Evolutionary conservation across 1,139 yeast species (phyloP).

Genomic region (Pichia terricola): DNA sequence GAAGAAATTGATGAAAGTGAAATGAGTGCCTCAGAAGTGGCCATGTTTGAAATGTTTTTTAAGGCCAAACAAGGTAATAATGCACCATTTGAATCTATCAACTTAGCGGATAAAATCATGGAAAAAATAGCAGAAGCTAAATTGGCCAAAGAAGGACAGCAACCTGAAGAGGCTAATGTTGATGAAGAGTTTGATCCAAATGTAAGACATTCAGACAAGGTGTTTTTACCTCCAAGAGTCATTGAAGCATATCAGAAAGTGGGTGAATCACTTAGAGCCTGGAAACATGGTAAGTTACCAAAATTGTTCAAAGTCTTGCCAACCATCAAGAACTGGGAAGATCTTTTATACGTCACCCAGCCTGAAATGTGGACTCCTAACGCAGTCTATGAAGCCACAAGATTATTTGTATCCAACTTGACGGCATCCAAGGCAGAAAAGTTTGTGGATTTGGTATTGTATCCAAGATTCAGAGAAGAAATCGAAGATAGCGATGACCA

Average conservation of each 20-base stretch:
- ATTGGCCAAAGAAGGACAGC: constrained; percentile 11
- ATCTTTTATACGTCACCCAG: constrained; percentile 81
- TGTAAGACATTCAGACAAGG: constrained; percentile 37
- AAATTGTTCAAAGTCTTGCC: constrained; percentile 93
- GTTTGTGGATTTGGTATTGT: constrained; percentile 63
- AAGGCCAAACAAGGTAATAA: constrained; percentile 26
- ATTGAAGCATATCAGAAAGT: constrained; percentile 90
- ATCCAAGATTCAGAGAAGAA: constrained; percentile 77
- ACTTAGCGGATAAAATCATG: constrained; percentile 85
- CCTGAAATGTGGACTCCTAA: constrained; percentile 97
- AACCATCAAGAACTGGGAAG: constrained; percentile 89
- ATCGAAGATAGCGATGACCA: constrained; percentile 69
- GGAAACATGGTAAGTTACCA: constrained; percentile 93
- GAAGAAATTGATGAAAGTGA: constrained; percentile 37
- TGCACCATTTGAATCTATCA: constrained; percentile 37
- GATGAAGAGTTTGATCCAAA: constrained; percentile 4
- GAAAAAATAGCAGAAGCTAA: constrained; percentile 70
- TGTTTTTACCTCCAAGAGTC: constrained; percentile 87
- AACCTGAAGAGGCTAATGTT: constrained; percentile 7
- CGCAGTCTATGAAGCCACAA: constrained; percentile 90
- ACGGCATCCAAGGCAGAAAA: constrained; percentile 82
- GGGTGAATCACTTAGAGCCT: constrained; percentile 79
- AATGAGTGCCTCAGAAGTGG: constrained; percentile 43
- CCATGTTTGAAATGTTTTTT: constrained; percentile 58
- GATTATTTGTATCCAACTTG: constrained; percentile 82